Conservation (phyloP, 2,329 filamentous ascomycete species). For the Colletotrichum phormii region DNA sequence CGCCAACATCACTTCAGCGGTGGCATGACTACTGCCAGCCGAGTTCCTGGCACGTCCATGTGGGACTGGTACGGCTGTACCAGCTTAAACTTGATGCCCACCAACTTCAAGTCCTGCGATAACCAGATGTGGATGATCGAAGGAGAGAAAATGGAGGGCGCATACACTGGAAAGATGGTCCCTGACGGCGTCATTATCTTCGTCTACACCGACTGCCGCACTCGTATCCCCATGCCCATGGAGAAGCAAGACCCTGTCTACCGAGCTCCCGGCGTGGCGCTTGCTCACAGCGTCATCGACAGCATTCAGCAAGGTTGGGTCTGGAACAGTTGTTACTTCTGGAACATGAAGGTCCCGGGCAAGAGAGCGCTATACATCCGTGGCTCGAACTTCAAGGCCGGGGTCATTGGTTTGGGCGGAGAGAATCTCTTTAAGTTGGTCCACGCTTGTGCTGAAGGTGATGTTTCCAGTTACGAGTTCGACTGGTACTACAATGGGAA, state of each 20-base stretch:
- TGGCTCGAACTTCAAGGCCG: conserved; percentile 14
- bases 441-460: too few species aligned
- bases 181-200: conserved; percentile 37
- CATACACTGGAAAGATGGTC: too few species aligned
- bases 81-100: too few species aligned
- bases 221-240: conserved; percentile 33
- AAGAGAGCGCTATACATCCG: conserved; percentile 4
- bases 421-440: too few species aligned
- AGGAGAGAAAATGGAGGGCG: too few species aligned
- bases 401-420: too few species aligned
- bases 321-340: conserved; percentile 27
- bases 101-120: background rate
- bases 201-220: conserved; percentile 39
- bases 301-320: conserved; percentile 36
- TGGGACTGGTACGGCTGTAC: too few species aligned
- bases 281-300: conserved; percentile 14
- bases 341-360: conserved; percentile 8
- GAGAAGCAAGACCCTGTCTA: conserved; percentile 38
- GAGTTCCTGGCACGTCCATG: too few species aligned
- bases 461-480: too few species aligned
- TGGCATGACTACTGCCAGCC: background rate
- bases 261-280: conserved; percentile 31
- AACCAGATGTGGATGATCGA: background rate
- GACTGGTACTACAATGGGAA: too few species aligned
- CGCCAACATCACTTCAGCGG: background rate